Evolutionary conservation across 208 protist species (phyloP).

Genomic region (Trypanosoma avium): DNA sequence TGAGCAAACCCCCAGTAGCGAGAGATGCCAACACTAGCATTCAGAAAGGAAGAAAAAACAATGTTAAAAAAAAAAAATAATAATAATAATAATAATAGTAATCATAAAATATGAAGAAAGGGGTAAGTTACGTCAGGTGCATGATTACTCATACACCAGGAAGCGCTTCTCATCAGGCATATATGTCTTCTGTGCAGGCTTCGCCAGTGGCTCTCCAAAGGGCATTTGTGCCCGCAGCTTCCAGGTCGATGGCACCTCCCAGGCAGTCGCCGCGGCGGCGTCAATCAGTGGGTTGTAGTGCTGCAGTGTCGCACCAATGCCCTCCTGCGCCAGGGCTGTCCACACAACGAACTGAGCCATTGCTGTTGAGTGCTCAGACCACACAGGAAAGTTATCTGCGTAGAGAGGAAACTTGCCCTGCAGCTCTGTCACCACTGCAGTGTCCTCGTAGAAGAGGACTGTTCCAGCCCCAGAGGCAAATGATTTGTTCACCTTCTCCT

Average conservation of each 20-base stretch:
- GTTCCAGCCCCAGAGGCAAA: constrained; percentile 57
- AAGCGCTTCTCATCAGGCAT: constrained; percentile 44
- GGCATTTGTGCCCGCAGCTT: constrained; percentile 60
- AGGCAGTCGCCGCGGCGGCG: constrained; percentile 25
- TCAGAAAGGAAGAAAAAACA: too few relatives aligned
- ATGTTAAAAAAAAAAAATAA: too few relatives aligned
- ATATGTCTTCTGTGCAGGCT: constrained; percentile 35
- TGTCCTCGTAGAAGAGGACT: constrained; percentile 64
- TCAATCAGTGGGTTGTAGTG: constrained; percentile 60
- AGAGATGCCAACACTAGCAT: too few relatives aligned
- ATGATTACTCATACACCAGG: constrained; percentile 26
- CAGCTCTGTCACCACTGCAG: constrained; percentile 28
- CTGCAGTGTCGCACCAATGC: constrained; percentile 48
- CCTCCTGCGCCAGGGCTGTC: constrained; percentile 42
- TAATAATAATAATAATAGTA: too few relatives aligned
- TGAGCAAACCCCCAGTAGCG: too few relatives aligned
- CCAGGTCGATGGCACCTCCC: constrained; percentile 44
- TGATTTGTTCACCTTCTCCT: constrained; percentile 41
- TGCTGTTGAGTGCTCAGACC: constrained; percentile 42
- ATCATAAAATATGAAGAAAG: too few relatives aligned
- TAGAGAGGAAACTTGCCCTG: constrained; percentile 46
- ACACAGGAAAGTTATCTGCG: constrained; percentile 41
- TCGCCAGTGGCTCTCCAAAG: constrained; percentile 44
- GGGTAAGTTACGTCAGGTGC: too few relatives aligned
- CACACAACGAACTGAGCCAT: constrained; percentile 64